Conservation (phyloP, 2,329 filamentous ascomycete genomes). For the Canariomyces notabilis region DNA sequence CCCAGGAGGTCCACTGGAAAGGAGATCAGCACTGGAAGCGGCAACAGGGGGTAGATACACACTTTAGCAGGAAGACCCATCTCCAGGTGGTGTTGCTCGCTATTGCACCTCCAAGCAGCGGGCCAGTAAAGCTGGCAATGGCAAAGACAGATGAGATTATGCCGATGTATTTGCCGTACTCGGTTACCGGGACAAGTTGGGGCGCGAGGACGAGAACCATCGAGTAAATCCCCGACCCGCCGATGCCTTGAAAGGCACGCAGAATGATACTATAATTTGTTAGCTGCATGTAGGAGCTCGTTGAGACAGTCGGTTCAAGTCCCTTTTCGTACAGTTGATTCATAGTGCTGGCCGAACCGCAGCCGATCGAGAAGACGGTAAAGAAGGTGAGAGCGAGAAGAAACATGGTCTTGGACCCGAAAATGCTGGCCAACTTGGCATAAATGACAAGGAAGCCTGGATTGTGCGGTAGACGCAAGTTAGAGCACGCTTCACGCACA, state of each 20-base stretch:
- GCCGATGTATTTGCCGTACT: slow-evolving; percentile 31
- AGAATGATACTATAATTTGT: slow-evolving; percentile 21
- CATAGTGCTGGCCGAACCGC: slow-evolving; percentile 32
- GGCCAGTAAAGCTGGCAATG: slow-evolving; percentile 38
- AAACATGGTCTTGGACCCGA: slow-evolving; percentile 37
- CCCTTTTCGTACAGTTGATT: slow-evolving; percentile 33
- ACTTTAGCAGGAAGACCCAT: slow-evolving; percentile 47
- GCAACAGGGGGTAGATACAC: slow-evolving; percentile 12
- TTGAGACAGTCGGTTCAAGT: no score
- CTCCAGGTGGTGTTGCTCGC: slow-evolving; percentile 37
- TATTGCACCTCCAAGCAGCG: slow-evolving; percentile 41
- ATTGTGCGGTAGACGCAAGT: no score
- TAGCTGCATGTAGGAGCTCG: neutral
- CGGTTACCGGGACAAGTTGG: slow-evolving; percentile 32
- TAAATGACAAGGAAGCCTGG: slow-evolving; percentile 38
- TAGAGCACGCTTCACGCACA: neutral
- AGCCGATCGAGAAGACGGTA: slow-evolving; percentile 36
- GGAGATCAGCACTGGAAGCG: neutral
- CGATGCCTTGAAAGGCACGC: slow-evolving; percentile 40
- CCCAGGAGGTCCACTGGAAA: slow-evolving; percentile 29
- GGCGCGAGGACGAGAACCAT: slow-evolving; percentile 35
- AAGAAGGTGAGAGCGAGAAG: slow-evolving; percentile 33
- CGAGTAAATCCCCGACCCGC: slow-evolving; percentile 43
- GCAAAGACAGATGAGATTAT: slow-evolving; percentile 37
- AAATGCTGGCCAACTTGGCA: slow-evolving; percentile 43